Evolutionary conservation across 768 basidiomycete species (phyloP).

Genomic region (Boletus sensibilis): DNA sequence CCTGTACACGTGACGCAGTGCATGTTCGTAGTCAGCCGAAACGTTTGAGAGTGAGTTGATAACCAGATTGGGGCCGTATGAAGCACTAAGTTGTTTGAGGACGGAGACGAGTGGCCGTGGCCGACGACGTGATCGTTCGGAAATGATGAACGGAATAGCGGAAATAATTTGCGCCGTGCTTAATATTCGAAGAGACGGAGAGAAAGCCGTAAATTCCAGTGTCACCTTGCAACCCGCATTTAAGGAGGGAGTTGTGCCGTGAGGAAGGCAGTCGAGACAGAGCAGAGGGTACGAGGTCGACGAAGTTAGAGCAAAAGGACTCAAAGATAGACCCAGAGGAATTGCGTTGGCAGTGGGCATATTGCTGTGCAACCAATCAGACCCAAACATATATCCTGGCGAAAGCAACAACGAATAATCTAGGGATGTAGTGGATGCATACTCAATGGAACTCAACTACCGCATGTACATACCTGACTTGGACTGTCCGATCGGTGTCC

Average conservation of each 20-base stretch:
- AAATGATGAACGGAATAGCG: slow-evolving; percentile 43
- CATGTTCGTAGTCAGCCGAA: slow-evolving; percentile 34
- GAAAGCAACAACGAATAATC: not conserved
- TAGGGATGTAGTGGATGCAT: not conserved
- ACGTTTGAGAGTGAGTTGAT: slow-evolving; percentile 41
- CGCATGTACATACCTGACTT: slow-evolving; percentile 26
- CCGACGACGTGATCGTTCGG: slow-evolving; percentile 35
- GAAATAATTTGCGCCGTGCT: slow-evolving; percentile 41
- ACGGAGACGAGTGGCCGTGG: slow-evolving; percentile 39
- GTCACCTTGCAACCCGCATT: slow-evolving; percentile 18
- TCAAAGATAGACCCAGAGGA: slow-evolving; percentile 14
- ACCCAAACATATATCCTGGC: not conserved
- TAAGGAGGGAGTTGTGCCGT: slow-evolving; percentile 11
- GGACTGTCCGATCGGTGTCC: slow-evolving; percentile 1
- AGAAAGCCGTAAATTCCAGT: slow-evolving; percentile 41
- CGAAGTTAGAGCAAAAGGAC: slow-evolving; percentile 3
- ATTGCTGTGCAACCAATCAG: not conserved
- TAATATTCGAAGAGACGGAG: slow-evolving; percentile 34
- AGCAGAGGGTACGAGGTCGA: slow-evolving; percentile 11
- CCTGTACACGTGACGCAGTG: slow-evolving; percentile 9
- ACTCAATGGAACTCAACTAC: not conserved
- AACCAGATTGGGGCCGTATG: slow-evolving; percentile 19
- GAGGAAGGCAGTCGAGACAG: slow-evolving; percentile 25
- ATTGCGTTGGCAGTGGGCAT: not conserved
- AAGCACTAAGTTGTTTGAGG: slow-evolving; percentile 35